These are phyloP conservation scores for Prototheca wickerhamii DNA, from an alignment of 163 green algal species.

Conservation along the genomic window DNA sequence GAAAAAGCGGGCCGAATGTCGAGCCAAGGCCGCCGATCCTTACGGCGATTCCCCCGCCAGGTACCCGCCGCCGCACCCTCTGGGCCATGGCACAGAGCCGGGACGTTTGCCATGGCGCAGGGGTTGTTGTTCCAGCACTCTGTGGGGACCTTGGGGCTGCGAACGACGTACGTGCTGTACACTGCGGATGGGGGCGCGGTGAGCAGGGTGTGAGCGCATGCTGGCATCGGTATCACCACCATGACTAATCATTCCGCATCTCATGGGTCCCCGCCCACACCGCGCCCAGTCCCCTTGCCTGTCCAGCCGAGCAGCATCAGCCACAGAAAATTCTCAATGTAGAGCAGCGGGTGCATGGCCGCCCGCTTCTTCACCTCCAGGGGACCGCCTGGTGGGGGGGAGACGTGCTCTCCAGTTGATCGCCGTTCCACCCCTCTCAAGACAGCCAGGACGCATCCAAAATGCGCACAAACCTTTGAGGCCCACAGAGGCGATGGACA, in stretches of 20 bases:
- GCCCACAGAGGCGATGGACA: constrained; percentile 2
- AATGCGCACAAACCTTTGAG: constrained; percentile 17
- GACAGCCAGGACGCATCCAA: too few relatives aligned
- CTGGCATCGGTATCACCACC: background rate
- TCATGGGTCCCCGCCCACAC: background rate
- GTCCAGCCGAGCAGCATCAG: constrained; percentile 12
- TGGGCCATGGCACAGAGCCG: background rate
- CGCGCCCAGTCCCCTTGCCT: background rate
- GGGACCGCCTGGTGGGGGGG: constrained; percentile 17
- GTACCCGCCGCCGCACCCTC: background rate
- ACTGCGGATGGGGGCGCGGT: constrained; percentile 6
- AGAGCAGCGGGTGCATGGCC: constrained; percentile 7
- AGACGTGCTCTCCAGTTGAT: too few relatives aligned
- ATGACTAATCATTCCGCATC: too few relatives aligned
- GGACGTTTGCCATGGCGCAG: constrained; percentile 8
- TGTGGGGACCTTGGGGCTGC: background rate
- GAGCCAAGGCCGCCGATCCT: background rate
- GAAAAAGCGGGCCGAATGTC: background rate
- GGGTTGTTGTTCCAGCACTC: constrained; percentile 24
- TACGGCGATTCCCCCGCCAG: too few relatives aligned
- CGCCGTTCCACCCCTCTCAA: too few relatives aligned
- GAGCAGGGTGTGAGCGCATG: too few relatives aligned
- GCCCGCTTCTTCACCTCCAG: constrained; percentile 9
- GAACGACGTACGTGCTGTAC: constrained; percentile 14
- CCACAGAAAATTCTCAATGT: constrained; percentile 10